Evolutionary conservation across 2,329 filamentous ascomycete species (phyloP).

Genomic region (Rutstroemia sp.): DNA sequence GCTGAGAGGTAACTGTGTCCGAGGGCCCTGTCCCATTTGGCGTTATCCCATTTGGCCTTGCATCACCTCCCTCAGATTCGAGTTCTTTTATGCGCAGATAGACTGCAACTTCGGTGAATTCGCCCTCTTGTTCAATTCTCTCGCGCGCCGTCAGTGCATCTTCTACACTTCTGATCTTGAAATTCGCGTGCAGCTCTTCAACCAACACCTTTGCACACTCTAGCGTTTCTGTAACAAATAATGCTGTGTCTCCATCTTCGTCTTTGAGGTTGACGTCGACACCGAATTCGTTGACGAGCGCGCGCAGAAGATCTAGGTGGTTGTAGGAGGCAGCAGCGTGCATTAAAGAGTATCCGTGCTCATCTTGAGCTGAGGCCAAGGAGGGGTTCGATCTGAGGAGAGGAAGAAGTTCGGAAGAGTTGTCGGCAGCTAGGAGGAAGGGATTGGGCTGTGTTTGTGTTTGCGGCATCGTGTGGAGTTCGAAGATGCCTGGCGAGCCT

Average conservation of each 20-base stretch:
- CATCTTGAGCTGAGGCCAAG: conserved; percentile 76
- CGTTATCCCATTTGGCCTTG: background rate
- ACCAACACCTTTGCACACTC: conserved; percentile 73
- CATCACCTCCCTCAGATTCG: conserved; percentile 11
- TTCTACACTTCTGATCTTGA: conserved; percentile 58
- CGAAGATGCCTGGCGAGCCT: background rate
- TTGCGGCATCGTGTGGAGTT: conserved; percentile 8
- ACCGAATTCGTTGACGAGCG: conserved; percentile 66
- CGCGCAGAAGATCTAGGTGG: conserved; percentile 71
- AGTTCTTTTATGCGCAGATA: conserved; percentile 49
- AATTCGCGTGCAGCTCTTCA: conserved; percentile 71
- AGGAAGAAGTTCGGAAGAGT: conserved; percentile 63
- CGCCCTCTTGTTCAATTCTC: conserved; percentile 70
- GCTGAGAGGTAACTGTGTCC: conserved; percentile 1
- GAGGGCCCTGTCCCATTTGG: background rate
- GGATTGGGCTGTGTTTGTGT: conserved; percentile 42
- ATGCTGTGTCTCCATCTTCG: conserved; percentile 87
- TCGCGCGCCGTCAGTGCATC: conserved; percentile 68
- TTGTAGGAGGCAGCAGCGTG: conserved; percentile 93
- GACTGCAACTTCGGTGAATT: conserved; percentile 66
- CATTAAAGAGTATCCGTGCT: conserved; percentile 87
- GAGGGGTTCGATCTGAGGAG: conserved; percentile 67
- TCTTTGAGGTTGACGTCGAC: conserved; percentile 78
- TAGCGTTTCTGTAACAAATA: conserved; percentile 82
- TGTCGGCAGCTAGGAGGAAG: conserved; percentile 75